Percentiles rank a stretch among this genome's conserved stretches.
Evolutionary conservation across 2,329 filamentous ascomycete species (phyloP).

Genomic region (Rhinocladiella similis): DNA sequence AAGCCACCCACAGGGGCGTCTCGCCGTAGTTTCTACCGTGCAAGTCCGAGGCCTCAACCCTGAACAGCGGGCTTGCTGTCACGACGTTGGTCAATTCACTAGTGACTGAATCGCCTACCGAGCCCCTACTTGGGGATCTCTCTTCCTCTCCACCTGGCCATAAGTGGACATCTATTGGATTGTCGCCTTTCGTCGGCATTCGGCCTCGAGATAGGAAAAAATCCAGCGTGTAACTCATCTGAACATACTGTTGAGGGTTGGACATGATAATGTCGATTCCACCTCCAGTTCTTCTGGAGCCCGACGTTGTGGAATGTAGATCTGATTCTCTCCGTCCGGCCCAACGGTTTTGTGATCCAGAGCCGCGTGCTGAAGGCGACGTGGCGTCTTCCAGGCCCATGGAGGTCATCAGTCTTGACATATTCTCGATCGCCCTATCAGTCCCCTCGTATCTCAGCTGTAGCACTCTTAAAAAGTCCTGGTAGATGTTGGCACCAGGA

Average conservation of each 20-base stretch:
- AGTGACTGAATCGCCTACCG: too few relatives aligned
- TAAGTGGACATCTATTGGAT: too few relatives aligned
- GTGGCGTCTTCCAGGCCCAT: conserved; percentile 2
- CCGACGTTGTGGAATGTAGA: background rate
- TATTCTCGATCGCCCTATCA: background rate
- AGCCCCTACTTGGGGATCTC: too few relatives aligned
- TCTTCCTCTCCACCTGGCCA: too few relatives aligned
- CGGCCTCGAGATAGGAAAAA: conserved; percentile 5
- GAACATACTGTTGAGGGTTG: conserved; percentile 1
- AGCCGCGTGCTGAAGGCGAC: background rate
- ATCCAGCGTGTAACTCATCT: conserved; percentile 4
- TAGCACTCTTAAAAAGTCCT: conserved; percentile 4
- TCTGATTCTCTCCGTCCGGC: background rate
- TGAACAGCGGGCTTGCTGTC: background rate
- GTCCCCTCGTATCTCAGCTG: conserved; percentile 5
- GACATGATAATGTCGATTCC: conserved; percentile 1
- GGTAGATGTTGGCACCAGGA: background rate
- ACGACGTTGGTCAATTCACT: background rate
- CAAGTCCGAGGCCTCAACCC: background rate
- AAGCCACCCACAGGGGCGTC: background rate
- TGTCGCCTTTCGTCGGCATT: background rate
- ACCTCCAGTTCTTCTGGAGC: background rate
- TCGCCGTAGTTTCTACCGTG: background rate
- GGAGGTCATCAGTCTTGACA: background rate
- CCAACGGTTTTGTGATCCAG: background rate